phyloP scores from a whole-genome alignment of 2,329 filamentous ascomycete species.

The Cytospora piceicola region DNA sequence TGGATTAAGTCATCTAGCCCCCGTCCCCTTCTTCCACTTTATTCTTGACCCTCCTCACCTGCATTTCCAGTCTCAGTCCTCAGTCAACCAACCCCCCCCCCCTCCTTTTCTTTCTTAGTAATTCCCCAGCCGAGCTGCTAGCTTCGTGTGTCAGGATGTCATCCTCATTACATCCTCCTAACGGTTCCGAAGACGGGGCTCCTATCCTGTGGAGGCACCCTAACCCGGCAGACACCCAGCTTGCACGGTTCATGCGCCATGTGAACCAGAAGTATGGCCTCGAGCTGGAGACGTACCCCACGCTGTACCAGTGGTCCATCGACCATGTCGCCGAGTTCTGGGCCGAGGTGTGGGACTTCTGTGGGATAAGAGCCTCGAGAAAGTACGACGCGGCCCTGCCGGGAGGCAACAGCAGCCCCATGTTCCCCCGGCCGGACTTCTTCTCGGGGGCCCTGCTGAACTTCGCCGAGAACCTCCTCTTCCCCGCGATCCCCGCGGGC shows the following conservation, averaged over 20 bases:
- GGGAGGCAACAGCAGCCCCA: conserved; percentile 45
- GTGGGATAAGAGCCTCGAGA: conserved; percentile 71
- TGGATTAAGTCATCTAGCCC: not conserved
- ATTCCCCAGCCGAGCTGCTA: too few species aligned
- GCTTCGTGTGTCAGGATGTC: conserved; percentile 8
- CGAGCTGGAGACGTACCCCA: conserved; percentile 67
- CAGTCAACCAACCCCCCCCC: not conserved
- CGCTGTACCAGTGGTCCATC: conserved; percentile 86
- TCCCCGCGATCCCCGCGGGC: conserved; percentile 55
- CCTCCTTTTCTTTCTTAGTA: too few species aligned
- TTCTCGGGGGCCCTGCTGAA: conserved; percentile 81
- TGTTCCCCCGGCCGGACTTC: conserved; percentile 89
- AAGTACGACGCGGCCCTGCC: conserved; percentile 61
- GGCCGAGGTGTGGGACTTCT: conserved; percentile 83
- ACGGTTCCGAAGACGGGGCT: not conserved
- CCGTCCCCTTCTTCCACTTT: not conserved
- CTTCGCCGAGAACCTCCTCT: conserved; percentile 94
- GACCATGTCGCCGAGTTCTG: conserved; percentile 77
- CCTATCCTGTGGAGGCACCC: conserved; percentile 69
- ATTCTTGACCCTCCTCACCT: not conserved
- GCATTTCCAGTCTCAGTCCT: not conserved
- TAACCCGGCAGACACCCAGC: conserved; percentile 67
- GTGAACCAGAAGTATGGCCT: conserved; percentile 71
- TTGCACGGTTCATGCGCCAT: conserved; percentile 71
- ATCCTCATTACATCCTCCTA: not conserved